Conservation (phyloP, 805 yeast genomes). For the Wickerhamiella occidentalis region DNA sequence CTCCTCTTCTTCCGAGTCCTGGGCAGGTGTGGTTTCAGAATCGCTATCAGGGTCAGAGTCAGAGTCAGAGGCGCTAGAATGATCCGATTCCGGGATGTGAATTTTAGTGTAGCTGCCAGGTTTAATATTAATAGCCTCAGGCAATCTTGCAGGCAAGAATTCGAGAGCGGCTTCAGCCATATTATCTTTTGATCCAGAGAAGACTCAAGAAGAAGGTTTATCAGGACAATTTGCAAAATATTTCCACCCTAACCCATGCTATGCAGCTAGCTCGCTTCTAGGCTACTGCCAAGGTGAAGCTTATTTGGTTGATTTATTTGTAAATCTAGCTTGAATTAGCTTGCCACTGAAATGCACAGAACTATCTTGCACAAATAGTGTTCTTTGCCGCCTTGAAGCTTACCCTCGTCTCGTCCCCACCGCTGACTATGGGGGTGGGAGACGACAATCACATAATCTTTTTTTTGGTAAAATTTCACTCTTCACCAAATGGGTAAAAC, state of each 20-base stretch:
- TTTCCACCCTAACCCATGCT: slow-evolving; percentile 10
- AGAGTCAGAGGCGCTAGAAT: background rate
- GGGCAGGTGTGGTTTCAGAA: background rate
- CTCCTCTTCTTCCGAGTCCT: background rate
- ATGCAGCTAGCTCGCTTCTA: background rate
- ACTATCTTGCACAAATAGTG: too few relatives aligned
- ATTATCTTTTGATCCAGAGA: background rate
- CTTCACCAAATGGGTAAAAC: slow-evolving; percentile 59
- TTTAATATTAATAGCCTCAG: slow-evolving; percentile 36
- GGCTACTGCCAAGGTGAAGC: background rate
- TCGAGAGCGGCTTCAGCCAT: slow-evolving; percentile 17
- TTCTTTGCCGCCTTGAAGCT: too few relatives aligned
- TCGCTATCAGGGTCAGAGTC: background rate
- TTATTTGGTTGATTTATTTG: too few relatives aligned
- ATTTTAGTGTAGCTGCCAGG: slow-evolving; percentile 42
- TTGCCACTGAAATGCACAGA: background rate
- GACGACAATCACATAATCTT: slow-evolving; percentile 7
- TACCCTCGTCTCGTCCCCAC: too few relatives aligned
- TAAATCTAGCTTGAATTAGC: too few relatives aligned
- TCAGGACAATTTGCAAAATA: background rate
- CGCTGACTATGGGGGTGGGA: background rate
- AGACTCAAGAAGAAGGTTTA: background rate
- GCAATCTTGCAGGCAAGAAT: slow-evolving; percentile 49
- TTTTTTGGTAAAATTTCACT: slow-evolving; percentile 3
- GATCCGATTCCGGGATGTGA: slow-evolving; percentile 12